Evolutionary conservation across 169 alveolate genomes (phyloP), one percentile per base, ranked within the genome.

Genomic region (Plasmodium cynomolgi): DNA sequence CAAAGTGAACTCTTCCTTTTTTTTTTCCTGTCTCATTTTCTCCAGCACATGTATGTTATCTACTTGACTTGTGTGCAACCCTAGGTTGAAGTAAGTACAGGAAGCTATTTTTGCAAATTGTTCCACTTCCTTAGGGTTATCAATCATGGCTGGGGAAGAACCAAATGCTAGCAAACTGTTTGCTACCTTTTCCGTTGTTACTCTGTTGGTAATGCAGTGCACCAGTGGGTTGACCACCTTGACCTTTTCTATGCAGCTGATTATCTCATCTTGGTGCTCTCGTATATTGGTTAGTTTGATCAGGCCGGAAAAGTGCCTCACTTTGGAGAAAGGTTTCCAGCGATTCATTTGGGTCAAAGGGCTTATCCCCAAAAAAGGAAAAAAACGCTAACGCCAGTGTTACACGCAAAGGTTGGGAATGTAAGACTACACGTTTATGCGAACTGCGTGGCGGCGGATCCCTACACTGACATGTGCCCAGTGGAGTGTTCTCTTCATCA

Each of bases 91-190:
- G 29, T 91, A 91, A 1, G 91, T 91, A 4, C 90, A 56, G 54
- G 91, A 91, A 33, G 84, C 9, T 68, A 91, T 71, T 39, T 37
- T 9, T 11, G 91, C 91, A 91, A 91, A 80, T 68, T 91, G 72
- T 68, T 91, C 79, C 20, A 91, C 95, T 56, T 91, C 95, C 26
- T 91, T 72, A 2, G 95, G 95, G 37, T 91, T 91, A 71, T 91
- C 95, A 44, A 91, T 91, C 95, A 91, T 81, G 13, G 95, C 91
- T n/a, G 91, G 95, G 34, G 95, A 81, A 1, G 91, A 39, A 15
- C 91, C 91, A 91, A 91, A 91, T 23, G 95, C 95, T 17, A 91
- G 13, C 47, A 91, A 80, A 81, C 91, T 91, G 77, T 80, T 91
- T 81, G 95, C 91, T 1, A 91, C 79, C 68, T 91, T 91, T 91